These are phyloP conservation scores for Apiospora malaysiana DNA, from an alignment of 2,329 filamentous ascomycete species.

Conservation along the genomic window DNA sequence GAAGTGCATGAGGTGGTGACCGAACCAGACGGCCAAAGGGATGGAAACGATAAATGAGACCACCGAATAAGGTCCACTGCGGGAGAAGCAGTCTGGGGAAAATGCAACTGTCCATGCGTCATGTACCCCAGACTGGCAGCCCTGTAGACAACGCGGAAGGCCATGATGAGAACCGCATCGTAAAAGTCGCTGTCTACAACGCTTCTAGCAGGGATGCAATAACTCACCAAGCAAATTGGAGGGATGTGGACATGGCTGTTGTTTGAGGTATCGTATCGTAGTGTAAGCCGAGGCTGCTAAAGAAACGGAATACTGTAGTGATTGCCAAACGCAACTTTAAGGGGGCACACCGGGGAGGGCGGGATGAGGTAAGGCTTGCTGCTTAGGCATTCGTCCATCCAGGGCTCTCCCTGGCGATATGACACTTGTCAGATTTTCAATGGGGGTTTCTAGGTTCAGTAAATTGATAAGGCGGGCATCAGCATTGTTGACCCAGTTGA, in stretches of 20 bases:
- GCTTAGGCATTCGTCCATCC: neutral
- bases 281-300: neutral
- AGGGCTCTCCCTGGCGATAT: slow-evolving; percentile 9
- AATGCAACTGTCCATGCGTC: slow-evolving; percentile 4
- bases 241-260: no score
- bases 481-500: neutral
- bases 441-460: neutral
- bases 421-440: slow-evolving; percentile 12
- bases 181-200: neutral
- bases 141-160: neutral
- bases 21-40: neutral
- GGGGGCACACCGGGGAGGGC: neutral
- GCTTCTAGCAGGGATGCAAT: neutral
- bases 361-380: slow-evolving; percentile 8
- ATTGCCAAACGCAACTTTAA: neutral
- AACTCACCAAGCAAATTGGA: neutral
- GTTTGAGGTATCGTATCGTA: neutral
- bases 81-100: slow-evolving; percentile 13
- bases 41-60: slow-evolving; percentile 1
- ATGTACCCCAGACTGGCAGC: slow-evolving; percentile 21
- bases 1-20: neutral
- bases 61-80: neutral
- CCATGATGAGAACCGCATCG: neutral
- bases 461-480: neutral
- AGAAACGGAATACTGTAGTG: neutral